Percentiles rank a stretch among this genome's conserved stretches.
Conservation (phyloP, 805 yeast species). For the Blastobotrys chiropterorum region DNA sequence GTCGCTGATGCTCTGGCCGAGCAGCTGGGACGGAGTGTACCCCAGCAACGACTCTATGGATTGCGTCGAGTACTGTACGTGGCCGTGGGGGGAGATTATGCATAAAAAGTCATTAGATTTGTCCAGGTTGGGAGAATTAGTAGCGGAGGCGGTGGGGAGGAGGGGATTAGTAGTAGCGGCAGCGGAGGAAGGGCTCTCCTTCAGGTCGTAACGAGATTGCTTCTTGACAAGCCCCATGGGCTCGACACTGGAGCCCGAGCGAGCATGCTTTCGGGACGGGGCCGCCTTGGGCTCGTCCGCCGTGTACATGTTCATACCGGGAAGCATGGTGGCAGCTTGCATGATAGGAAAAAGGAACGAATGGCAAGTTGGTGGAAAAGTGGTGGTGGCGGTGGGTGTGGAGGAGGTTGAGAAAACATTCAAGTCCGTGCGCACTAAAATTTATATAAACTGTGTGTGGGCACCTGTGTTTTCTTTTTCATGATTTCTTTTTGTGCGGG, state of each 20-base stretch:
- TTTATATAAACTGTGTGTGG: too few species aligned
- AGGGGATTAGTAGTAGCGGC: too few species aligned
- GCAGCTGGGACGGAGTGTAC: slow-evolving; percentile 7
- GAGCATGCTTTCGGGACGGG: background rate
- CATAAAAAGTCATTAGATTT: slow-evolving; percentile 8
- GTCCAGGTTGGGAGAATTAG: too few species aligned
- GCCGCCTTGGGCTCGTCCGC: background rate
- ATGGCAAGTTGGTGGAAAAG: background rate
- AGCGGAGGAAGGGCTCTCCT: too few species aligned
- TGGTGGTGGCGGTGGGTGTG: background rate
- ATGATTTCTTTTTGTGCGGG: background rate
- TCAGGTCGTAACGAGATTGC: background rate
- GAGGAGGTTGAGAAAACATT: background rate
- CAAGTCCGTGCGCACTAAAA: background rate
- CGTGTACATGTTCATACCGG: background rate
- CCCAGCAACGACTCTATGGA: slow-evolving; percentile 10
- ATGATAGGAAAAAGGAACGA: background rate
- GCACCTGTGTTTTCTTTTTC: background rate
- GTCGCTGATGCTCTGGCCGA: slow-evolving; percentile 11
- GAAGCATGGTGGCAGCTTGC: background rate
- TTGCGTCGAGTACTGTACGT: slow-evolving; percentile 14
- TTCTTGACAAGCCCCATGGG: background rate
- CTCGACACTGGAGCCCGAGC: background rate
- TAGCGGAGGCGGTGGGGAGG: too few species aligned
- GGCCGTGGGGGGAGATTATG: slow-evolving; percentile 16